Percentiles rank a stretch among this genome's conserved stretches.
phyloP scores from a whole-genome alignment of 1,284 basidiomycete species.

The Boletus mariae region DNA sequence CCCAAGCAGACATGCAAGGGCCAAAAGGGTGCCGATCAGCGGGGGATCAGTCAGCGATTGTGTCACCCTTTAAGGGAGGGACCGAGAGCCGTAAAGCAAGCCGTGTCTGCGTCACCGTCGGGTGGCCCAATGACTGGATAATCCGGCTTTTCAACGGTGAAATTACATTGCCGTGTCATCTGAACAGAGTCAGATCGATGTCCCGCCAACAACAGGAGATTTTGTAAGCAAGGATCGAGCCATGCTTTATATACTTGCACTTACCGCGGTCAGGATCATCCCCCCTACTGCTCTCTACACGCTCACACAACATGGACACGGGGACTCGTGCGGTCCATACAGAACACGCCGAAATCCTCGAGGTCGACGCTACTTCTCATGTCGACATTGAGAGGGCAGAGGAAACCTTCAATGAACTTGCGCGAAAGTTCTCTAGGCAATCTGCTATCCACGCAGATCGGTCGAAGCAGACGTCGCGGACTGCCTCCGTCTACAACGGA shows the following conservation, averaged over 20 bases:
- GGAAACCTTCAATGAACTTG: slow-evolving; percentile 52
- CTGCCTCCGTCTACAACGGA: slow-evolving; percentile 19
- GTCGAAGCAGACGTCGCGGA: slow-evolving; percentile 21
- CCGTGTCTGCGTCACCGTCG: neutral
- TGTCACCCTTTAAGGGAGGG: neutral
- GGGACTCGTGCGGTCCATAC: neutral
- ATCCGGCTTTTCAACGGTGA: neutral
- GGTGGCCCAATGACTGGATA: neutral
- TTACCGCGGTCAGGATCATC: neutral
- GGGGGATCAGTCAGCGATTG: neutral
- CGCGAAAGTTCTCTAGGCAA: slow-evolving; percentile 34
- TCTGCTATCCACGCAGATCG: slow-evolving; percentile 21
- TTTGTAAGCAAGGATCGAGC: slow-evolving; percentile 18
- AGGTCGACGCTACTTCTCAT: slow-evolving; percentile 20
- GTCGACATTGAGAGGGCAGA: slow-evolving; percentile 48
- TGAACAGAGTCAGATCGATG: neutral
- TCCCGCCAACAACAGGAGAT: neutral
- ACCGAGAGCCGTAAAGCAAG: neutral
- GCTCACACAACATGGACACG: slow-evolving; percentile 11
- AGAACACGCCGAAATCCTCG: slow-evolving; percentile 22
- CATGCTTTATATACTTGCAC: slow-evolving; percentile 15
- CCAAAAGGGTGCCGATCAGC: neutral
- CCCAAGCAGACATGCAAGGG: neutral
- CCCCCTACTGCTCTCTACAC: neutral
- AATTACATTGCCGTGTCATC: neutral